Evolutionary conservation across 352 stramenopile species (phyloP).

Genomic region (Pythium myriotylum): DNA sequence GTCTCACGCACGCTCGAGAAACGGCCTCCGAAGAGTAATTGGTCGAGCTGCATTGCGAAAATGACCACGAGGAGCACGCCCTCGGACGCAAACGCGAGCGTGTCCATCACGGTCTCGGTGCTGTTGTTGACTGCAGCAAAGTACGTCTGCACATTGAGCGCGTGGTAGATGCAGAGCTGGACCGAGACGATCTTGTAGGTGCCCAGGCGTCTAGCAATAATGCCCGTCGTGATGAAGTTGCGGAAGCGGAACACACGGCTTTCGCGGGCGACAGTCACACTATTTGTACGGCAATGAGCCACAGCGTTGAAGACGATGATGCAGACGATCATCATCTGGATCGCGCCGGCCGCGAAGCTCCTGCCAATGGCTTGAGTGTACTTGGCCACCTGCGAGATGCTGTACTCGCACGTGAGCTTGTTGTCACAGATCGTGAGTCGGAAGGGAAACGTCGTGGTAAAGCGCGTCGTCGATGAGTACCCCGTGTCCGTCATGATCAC

Average conservation of each 20-base stretch:
- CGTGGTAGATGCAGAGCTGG: conserved; percentile 28
- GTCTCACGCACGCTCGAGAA: conserved; percentile 28
- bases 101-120: conserved; percentile 28
- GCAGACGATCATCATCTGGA: conserved; percentile 24
- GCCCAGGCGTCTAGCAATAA: conserved; percentile 22
- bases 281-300: conserved; percentile 15
- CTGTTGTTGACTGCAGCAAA: conserved; percentile 23
- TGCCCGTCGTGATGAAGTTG: conserved; percentile 25
- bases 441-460: conserved; percentile 23
- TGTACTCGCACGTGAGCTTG: conserved; percentile 16
- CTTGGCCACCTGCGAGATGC: conserved; percentile 17
- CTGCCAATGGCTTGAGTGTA: conserved; percentile 21
- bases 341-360: conserved; percentile 17
- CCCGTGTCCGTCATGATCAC: conserved; percentile 24
- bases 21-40: conserved; percentile 21
- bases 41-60: conserved; percentile 23
- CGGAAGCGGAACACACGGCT: conserved; percentile 20
- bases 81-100: conserved; percentile 24
- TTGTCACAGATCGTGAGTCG: conserved; percentile 15
- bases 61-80: conserved; percentile 25
- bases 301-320: conserved; percentile 27
- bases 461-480: conserved; percentile 25
- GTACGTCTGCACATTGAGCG: conserved; percentile 21
- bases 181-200: conserved; percentile 29
- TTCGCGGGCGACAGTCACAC: conserved; percentile 9